Evolutionary conservation across 306 rosid genomes (phyloP), one percentile per base, ranked within the genome.

Genomic region (peach (Prunus persica)): DNA sequence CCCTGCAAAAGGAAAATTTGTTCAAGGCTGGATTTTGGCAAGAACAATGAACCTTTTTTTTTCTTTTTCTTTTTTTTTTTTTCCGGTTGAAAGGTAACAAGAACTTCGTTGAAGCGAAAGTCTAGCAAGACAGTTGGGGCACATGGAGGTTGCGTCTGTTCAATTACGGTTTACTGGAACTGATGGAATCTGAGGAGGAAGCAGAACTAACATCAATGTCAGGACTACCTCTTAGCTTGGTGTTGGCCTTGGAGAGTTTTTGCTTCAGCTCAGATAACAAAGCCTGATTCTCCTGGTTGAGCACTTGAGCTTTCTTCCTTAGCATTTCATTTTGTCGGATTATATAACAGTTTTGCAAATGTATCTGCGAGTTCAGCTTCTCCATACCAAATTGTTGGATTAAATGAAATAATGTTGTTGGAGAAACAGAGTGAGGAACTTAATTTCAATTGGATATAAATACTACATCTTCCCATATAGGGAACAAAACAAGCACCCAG

Each of bases 271-370:
- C 86, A 8, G 82, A 76, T 43, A 67, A 55, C 81, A 82, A 69
- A 46, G 64, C 74, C 54, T 81, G 66, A 58, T 79, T 87, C 85
- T 79, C 80, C 75, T 70, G 62, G 73, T 81, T 79, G 69, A 82
- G 83, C 69, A 71, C 69, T 62, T 78, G 75, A 75, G 82, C 85
- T 78, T 76, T 83, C 77, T 78, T 74, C 77, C 79, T 61, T 64
- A 50, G 72, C 79, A 71, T 73, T 55, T 79, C 80, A 76, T 79
- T 91, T 79, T 67, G 74, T 63, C 79, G 73, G 78, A 85, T 75
- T 25, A 50, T 78, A 74, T 66, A 73, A 52, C 75, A 75, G 78
- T 81, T 87, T 51, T 81, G 79, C 81, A 80, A 81, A 65, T 66
- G 71, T 43, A 69, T 64, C 67, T 81, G 46, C 11, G 77, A 67